A percentile compares a stretch with the other conserved stretches of the same genome.
Conservation (phyloP, 805 yeast genomes). For the Metschnikowia chrysomelidarum region DNA sequence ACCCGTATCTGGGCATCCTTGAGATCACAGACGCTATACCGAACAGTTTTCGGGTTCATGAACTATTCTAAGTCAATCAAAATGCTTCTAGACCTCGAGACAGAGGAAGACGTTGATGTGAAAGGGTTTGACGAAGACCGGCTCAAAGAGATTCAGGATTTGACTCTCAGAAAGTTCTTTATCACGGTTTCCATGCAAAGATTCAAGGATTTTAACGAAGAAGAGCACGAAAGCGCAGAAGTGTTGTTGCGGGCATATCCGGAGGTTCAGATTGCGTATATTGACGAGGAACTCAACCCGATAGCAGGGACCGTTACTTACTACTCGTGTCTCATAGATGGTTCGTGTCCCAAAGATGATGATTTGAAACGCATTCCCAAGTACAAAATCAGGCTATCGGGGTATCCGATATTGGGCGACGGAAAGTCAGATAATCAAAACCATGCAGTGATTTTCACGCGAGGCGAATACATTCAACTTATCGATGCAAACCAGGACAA, state of each 20-base stretch:
- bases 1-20: constrained; percentile 98
- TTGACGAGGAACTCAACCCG: constrained; percentile 82
- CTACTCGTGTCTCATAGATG: constrained; percentile 77
- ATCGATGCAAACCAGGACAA: constrained; percentile 88
- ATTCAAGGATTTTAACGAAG: constrained; percentile 65
- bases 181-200: constrained; percentile 86
- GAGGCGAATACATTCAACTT: constrained; percentile 84
- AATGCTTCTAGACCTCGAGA: constrained; percentile 88
- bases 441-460: constrained; percentile 72
- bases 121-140: constrained; percentile 9
- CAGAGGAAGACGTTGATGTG: constrained; percentile 53
- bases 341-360: constrained; percentile 62
- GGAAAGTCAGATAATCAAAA: constrained; percentile 88
- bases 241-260: constrained; percentile 82
- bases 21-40: constrained; percentile 92
- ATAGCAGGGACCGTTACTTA: constrained; percentile 64
- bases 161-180: constrained; percentile 83
- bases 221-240: constrained; percentile 78
- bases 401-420: constrained; percentile 84
- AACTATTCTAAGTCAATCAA: constrained; percentile 96
- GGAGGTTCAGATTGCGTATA: constrained; percentile 83
- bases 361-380: constrained; percentile 62
- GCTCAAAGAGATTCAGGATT: constrained; percentile 31
- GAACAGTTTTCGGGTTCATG: constrained; percentile 98
- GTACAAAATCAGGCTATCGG: constrained; percentile 74